Evolutionary conservation across 345 rosid genomes (phyloP), one percentile per base, ranked within the genome.

Genomic region (Murraya koenigii): DNA sequence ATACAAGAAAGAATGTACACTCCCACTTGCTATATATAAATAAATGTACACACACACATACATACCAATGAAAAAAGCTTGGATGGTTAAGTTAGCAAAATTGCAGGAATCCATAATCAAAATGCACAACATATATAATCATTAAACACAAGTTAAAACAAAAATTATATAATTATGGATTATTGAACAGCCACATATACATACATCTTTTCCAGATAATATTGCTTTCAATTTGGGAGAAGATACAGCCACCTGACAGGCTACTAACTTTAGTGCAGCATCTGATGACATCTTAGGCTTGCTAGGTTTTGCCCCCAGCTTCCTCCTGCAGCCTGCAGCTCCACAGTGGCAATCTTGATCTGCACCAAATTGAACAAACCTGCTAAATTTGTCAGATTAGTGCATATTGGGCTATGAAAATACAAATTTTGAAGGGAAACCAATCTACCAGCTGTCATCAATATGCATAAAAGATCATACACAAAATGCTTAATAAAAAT

Each of bases 351-450:
- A 97, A 65, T 86, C 96, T 86, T 97, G 96, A 86, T 94, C 98
- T 84, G 93, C 97, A 85, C 99, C 99, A 90, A 89, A 97, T 87
- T 93, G 97, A 72, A 91, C 98, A 91, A 94, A 97, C 88, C 98
- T 97, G 96, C 93, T 79, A 86, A 80, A 81, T 79, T 75, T 80
- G 82, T 92, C 83, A 90, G 92, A 64, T 63, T 28, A 3, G 33
- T 26, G 70, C 19, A 82, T 65, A 35, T 44, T 80, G 81, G 52
- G 82, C 76, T 35, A 52, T 75, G 66, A 76, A 74, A 60, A 75
- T 26, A 35, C 10, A 74, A 35, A 56, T 70, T 66, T 26, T 11
- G 36, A 58, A 67, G 35, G 20, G 49, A 58, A 72, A 13, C 26
- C 67, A 33, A 44, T 25, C 0, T 19, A 28, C 59, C 33, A 39